These are phyloP conservation scores for Haberlea rhodopensis DNA, from an alignment of 257 asterid species.

Conservation along the genomic window DNA sequence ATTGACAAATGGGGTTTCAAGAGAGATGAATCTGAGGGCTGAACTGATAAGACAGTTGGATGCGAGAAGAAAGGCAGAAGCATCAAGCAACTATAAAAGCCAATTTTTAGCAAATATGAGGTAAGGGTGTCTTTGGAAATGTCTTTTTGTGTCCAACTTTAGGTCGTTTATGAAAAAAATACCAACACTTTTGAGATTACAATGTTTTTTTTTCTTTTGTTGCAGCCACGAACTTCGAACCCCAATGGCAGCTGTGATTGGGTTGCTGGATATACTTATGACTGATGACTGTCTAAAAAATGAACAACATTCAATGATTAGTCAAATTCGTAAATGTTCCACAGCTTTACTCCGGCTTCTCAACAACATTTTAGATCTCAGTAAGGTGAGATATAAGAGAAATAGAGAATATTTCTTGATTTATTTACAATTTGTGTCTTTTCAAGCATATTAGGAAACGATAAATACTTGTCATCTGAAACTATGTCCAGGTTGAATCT, in stretches of 20 bases:
- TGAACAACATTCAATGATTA: conserved; percentile 72
- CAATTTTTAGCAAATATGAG: conserved; percentile 97
- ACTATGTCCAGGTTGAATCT: conserved; percentile 73
- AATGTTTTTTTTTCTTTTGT: conserved; percentile 18
- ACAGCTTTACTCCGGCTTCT: conserved; percentile 82
- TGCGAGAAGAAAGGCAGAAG: conserved; percentile 94
- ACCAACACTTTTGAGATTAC: neutral
- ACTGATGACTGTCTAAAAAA: conserved; percentile 72
- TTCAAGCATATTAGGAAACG: neutral
- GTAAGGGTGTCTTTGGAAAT: conserved; percentile 28
- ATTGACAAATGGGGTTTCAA: conserved; percentile 84
- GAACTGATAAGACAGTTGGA: conserved; percentile 74
- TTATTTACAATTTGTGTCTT: neutral
- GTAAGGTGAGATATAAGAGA: conserved; percentile 58
- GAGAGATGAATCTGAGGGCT: conserved; percentile 90
- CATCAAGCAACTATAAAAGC: conserved; percentile 87
- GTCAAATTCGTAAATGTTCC: conserved; percentile 92
- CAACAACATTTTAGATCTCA: conserved; percentile 89
- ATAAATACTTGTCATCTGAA: conserved; percentile 8
- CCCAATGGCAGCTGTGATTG: conserved; percentile 99
- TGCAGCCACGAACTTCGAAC: conserved; percentile 90
- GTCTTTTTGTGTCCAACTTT: neutral
- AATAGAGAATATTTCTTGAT: neutral
- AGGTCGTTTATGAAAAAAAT: neutral
- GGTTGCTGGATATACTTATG: conserved; percentile 82